These are phyloP conservation scores for Acephala macrosclerotiorum DNA, from an alignment of 2,329 filamentous ascomycete species.

Conservation along the genomic window DNA sequence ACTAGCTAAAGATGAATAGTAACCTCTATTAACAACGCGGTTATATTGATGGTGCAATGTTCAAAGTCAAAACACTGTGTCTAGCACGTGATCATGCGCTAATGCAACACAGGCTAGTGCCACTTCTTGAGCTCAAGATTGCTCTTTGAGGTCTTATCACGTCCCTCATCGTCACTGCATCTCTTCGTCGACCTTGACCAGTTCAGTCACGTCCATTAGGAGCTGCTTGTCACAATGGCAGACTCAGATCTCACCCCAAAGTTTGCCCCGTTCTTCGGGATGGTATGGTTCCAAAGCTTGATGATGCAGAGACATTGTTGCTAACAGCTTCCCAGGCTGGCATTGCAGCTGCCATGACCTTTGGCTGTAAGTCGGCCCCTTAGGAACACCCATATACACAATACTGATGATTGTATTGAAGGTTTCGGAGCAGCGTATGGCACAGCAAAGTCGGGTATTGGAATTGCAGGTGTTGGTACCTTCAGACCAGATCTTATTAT, in stretches of 20 bases:
- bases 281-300: constrained; percentile 64
- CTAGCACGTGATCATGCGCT: constrained; percentile 6
- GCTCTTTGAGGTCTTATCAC: constrained; percentile 24
- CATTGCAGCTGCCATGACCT: constrained; percentile 83
- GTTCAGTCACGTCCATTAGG: constrained; percentile 18
- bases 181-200: constrained; percentile 19
- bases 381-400: constrained; percentile 39
- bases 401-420: constrained; percentile 33
- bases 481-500: constrained; percentile 89
- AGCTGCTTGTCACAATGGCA: constrained; percentile 53
- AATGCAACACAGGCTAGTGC: background rate
- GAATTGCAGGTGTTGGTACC: constrained; percentile 84
- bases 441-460: constrained; percentile 87
- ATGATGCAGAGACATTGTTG: constrained; percentile 16
- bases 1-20: background rate
- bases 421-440: constrained; percentile 80
- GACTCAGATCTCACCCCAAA: constrained; percentile 72
- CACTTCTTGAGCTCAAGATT: constrained; percentile 9
- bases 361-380: constrained; percentile 69
- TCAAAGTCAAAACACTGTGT: background rate
- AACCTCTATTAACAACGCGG: background rate
- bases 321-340: constrained; percentile 63
- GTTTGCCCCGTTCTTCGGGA: constrained; percentile 88
- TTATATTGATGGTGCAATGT: background rate
- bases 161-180: constrained; percentile 31